Evolutionary conservation across 306 rosid species (phyloP), one percentile per base, ranked within the genome.

Genomic region (Begonia masoniana): DNA sequence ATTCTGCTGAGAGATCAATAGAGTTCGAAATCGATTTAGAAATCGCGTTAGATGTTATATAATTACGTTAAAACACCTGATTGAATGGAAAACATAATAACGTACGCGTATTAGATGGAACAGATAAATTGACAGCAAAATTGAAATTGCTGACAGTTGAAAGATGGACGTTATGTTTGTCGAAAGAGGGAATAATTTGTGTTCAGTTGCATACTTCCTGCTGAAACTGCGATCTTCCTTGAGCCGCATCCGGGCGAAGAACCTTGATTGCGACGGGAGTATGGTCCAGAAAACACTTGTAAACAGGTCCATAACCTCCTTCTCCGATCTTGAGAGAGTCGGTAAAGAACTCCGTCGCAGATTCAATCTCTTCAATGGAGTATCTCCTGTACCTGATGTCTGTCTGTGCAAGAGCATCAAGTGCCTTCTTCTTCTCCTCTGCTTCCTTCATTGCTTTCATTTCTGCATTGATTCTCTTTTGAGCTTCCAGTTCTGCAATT

Each of bases 221-320:
- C 54, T 82, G 82, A 61, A 89, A 89, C 62, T 89, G 97, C 49
- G 89, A 78, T 67, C 94, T 70, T 76, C 97, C 97, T 70, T 85
- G 97, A 31, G 84, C 81, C 1, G 97, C 97, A 71, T 89, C 97
- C 2, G 97, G 97, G 13, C 97, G 97, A 7, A 89, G 78, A 69
- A 89, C 94, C 77, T 89, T 89, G 5, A 89, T 84, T 13, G 95
- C 97, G 39, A 78, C 97, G 23, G 84, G 61, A 51, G 95, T 89
- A 49, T 82, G 94, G 60, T 89, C 97, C 26, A 89, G 65, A 67
- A 52, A 45, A 65, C 89, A 71, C 67, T 72, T 79, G 15, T 76
- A 89, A 24, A 85, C 97, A 1, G 97, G 97, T 46, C 97, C 97
- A 67, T 85, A 85, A 24, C 95, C 97, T 1, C 97, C 97, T 75